Conservation (phyloP, 164 flowering plant genomes). For the Liriodendron chinense region DNA sequence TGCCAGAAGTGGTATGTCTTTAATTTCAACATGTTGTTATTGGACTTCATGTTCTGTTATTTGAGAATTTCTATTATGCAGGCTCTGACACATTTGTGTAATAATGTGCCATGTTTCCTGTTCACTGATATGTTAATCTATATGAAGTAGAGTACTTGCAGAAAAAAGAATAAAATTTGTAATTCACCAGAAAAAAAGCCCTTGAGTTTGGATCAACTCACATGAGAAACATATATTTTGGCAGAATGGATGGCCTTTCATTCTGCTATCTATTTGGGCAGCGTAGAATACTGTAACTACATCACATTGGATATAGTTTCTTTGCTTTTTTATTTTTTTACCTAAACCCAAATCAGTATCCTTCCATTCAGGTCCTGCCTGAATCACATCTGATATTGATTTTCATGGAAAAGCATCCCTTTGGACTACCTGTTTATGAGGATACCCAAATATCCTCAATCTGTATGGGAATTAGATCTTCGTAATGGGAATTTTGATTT, state of each 20-base stretch:
- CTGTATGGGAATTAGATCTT: too few species aligned
- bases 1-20: constrained; percentile 53
- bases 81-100: not conserved
- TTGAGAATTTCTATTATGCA: not conserved
- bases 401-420: too few species aligned
- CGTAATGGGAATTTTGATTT: too few species aligned
- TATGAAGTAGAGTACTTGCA: not conserved
- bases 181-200: not conserved
- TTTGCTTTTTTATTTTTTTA: too few species aligned
- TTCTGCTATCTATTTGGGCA: not conserved
- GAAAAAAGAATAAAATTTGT: not conserved
- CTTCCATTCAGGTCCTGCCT: too few species aligned
- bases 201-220: not conserved
- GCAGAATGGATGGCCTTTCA: not conserved
- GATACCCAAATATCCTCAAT: too few species aligned
- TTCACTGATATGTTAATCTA: too few species aligned
- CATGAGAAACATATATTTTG: not conserved
- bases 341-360: too few species aligned
- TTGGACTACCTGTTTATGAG: too few species aligned
- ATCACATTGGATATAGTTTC: too few species aligned
- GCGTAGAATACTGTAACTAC: too few species aligned
- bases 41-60: not conserved
- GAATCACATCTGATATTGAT: too few species aligned
- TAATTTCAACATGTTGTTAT: not conserved
- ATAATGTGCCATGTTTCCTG: not conserved